Percentiles rank a stretch among this genome's conserved stretches.
phyloP scores from a whole-genome alignment of 2,329 filamentous ascomycete genomes.

The Aspergillus pseudonomiae region DNA sequence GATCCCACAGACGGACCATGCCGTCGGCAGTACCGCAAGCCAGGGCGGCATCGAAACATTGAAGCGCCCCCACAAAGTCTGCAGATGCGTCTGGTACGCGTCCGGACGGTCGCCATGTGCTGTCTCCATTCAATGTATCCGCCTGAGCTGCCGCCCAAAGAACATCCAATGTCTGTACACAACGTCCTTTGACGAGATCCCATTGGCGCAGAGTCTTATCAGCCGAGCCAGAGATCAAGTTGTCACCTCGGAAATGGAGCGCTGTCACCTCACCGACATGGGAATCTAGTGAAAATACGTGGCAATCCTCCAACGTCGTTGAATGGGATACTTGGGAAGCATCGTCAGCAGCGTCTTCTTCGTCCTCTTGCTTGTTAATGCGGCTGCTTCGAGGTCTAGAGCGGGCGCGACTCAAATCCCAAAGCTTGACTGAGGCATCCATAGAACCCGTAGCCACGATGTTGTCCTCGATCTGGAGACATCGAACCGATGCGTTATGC shows the following conservation, averaged over 20 bases:
- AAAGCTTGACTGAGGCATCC: constrained; percentile 91
- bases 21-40: constrained; percentile 97
- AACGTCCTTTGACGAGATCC: constrained; percentile 96
- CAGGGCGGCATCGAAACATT: constrained; percentile 93
- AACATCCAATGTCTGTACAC: constrained; percentile 94
- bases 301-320: constrained; percentile 85
- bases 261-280: constrained; percentile 95
- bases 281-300: constrained; percentile 82
- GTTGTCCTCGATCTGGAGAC: constrained; percentile 93
- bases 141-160: constrained; percentile 97
- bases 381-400: constrained; percentile 70
- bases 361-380: constrained; percentile 53
- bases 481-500: constrained; percentile 89
- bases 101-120: constrained; percentile 70
- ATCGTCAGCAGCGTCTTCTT: constrained; percentile 41
- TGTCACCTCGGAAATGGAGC: constrained; percentile 84
- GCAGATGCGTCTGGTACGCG: constrained; percentile 69
- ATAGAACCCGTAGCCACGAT: constrained; percentile 91
- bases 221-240: constrained; percentile 89
- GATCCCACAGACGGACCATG: constrained; percentile 95
- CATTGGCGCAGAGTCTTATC: constrained; percentile 98
- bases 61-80: constrained; percentile 91
- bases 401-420: constrained; percentile 88
- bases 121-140: constrained; percentile 64
- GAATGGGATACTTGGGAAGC: constrained; percentile 62